Base-by-base conservation (phyloP, 345 rosid species). In the Angophora floribunda region DNA sequence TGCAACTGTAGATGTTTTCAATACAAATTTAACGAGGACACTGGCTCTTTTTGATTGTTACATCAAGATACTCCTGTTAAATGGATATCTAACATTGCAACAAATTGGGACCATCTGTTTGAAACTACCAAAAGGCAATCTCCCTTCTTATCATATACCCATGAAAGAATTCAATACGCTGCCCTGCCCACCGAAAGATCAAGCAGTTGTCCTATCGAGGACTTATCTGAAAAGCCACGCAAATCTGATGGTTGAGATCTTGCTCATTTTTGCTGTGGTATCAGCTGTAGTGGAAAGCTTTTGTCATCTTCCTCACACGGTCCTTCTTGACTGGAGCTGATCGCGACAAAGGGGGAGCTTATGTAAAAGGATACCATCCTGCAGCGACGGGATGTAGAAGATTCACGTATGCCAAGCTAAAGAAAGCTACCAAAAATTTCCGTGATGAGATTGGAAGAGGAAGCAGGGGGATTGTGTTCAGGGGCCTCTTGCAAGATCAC, bases 391-490 rank as follows among this genome's bases (percentile, higher is more conserved):
- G 79, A 28, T 88, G 86, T 52, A 75, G 49, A 45, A 87, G 87
- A 75, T 90, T 85, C 86, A 51, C 91, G 9, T 91, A 85, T 36
- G 51, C 55, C 6, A 87, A 88, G 22, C 78, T 90, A 28, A 87
- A 86, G 52, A 52, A 45, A 11, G 86, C 87, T 2, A 91, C 93
- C 11, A 52, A 87, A 36, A 63, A 87, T 45, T 91, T 91, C 86
- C 44, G 61, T 5, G 28, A 57, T 41, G 89, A 65, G 52, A 88
- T 90, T 44, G 89, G 91, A 17, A 75, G 85, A 57, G 93, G 93
- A 50, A 91, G 90, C 12, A 45, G 88, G 1, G 91, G 91, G 24
- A 59, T 57, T 12, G 92, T 91, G 13, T 90, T 85, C 22, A 52
- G 84, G 86, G 91, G 89, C 7, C 45, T 47, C 47, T 51, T 91